These are phyloP conservation scores for Trypanosoma caninum DNA, from an alignment of 208 protist genomes.

Conservation along the genomic window DNA sequence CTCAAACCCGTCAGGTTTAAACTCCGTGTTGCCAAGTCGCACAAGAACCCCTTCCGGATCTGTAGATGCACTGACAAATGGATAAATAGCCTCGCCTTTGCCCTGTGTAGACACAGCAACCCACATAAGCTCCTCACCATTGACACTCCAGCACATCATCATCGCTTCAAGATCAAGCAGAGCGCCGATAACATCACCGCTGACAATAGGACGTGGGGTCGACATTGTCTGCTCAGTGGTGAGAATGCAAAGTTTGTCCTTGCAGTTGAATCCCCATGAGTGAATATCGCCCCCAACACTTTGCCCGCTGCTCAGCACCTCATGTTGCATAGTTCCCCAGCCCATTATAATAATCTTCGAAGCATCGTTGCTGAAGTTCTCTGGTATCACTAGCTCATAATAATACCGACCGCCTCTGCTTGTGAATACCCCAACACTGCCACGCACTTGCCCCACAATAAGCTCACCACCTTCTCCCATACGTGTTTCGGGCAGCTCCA, in stretches of 20 bases:
- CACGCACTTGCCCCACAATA: slow-evolving; percentile 79
- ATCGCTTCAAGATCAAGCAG: slow-evolving; percentile 77
- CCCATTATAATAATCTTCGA: slow-evolving; percentile 71
- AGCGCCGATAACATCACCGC: slow-evolving; percentile 78
- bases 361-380: slow-evolving; percentile 39
- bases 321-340: slow-evolving; percentile 88
- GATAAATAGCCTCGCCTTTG: slow-evolving; percentile 79
- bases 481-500: slow-evolving; percentile 67
- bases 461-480: slow-evolving; percentile 72
- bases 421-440: slow-evolving; percentile 62
- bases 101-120: slow-evolving; percentile 68
- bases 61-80: slow-evolving; percentile 79
- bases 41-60: slow-evolving; percentile 59
- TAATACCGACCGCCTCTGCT: slow-evolving; percentile 61
- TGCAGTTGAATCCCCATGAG: slow-evolving; percentile 89
- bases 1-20: slow-evolving; percentile 60
- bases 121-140: slow-evolving; percentile 77
- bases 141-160: slow-evolving; percentile 88
- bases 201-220: slow-evolving; percentile 33
- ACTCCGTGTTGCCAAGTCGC: slow-evolving; percentile 76
- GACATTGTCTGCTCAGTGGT: slow-evolving; percentile 62
- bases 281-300: slow-evolving; percentile 85
- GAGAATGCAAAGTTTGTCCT: slow-evolving; percentile 68
- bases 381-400: slow-evolving; percentile 78
- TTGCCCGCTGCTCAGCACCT: slow-evolving; percentile 66